phyloP scores from a whole-genome alignment of 441 rosid species.

The Aleurites moluccanus region DNA sequence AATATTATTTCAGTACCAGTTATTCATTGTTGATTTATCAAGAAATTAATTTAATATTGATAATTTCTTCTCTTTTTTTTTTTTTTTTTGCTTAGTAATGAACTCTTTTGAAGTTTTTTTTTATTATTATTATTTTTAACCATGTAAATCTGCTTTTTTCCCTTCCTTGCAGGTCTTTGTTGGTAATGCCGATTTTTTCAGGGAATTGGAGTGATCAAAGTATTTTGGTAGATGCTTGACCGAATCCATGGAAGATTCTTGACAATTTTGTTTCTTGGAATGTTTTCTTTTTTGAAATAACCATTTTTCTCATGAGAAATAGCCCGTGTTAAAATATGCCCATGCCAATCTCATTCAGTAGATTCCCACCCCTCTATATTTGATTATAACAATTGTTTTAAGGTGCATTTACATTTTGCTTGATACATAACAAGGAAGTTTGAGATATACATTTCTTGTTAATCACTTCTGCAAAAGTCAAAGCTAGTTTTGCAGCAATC shows the following conservation, averaged over 20 bases:
- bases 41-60: neutral
- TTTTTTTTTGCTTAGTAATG: conserved; percentile 9
- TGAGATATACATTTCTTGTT: conserved; percentile 10
- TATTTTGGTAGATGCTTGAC: conserved; percentile 15
- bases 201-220: conserved; percentile 38
- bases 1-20: too few species aligned
- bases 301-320: conserved; percentile 7
- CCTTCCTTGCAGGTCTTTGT: conserved; percentile 37
- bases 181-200: conserved; percentile 40
- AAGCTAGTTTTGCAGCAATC: conserved; percentile 21
- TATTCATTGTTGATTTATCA: too few species aligned
- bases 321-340: neutral
- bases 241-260: conserved; percentile 22
- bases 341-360: neutral
- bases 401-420: conserved; percentile 17
- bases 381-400: conserved; percentile 15
- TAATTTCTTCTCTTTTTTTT: neutral
- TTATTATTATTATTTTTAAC: neutral
- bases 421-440: neutral
- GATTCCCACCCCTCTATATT: conserved; percentile 1
- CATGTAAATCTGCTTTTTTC: neutral
- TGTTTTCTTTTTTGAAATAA: neutral
- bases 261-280: conserved; percentile 23
- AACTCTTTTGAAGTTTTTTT: conserved; percentile 28
- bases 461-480: conserved; percentile 18